phyloP scores from a whole-genome alignment of 2,329 filamentous ascomycete genomes.

The Fusarium burgessii region DNA sequence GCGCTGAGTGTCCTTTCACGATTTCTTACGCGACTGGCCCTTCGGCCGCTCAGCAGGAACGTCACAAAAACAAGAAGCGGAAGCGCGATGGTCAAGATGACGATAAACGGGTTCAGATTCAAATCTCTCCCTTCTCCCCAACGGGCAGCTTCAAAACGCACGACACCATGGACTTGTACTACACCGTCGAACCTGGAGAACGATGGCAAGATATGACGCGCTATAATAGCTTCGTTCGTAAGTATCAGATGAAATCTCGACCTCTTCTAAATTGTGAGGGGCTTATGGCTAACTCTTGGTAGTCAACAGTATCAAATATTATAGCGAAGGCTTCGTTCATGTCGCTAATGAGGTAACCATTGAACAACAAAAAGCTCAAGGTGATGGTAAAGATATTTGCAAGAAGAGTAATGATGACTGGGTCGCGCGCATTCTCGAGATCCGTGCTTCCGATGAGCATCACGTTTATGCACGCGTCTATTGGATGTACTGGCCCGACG shows the following conservation, averaged over 20 bases:
- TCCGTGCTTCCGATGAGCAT: slow-evolving; percentile 75
- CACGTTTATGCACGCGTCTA: slow-evolving; percentile 56
- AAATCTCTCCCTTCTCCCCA: slow-evolving; percentile 66
- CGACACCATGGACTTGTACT: slow-evolving; percentile 66
- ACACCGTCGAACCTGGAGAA: slow-evolving; percentile 63
- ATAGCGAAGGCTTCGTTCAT: slow-evolving; percentile 68
- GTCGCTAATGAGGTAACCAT: slow-evolving; percentile 69
- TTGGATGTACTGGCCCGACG: slow-evolving; percentile 82
- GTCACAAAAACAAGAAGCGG: slow-evolving; percentile 25
- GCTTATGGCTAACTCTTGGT: slow-evolving; percentile 23
- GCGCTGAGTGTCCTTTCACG: slow-evolving; percentile 68
- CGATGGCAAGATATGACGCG: slow-evolving; percentile 69
- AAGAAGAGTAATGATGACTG: slow-evolving; percentile 63
- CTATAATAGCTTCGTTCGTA: slow-evolving; percentile 71
- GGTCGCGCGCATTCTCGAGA: slow-evolving; percentile 82
- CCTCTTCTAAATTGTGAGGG: slow-evolving; percentile 22
- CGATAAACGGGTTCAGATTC: slow-evolving; percentile 59
- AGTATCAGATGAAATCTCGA: slow-evolving; percentile 48
- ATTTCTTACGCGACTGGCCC: slow-evolving; percentile 51
- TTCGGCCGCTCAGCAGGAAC: slow-evolving; percentile 49
- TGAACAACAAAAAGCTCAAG: slow-evolving; percentile 58
- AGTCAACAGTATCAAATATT: slow-evolving; percentile 71
- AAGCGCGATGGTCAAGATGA: slow-evolving; percentile 62
- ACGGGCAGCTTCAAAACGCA: slow-evolving; percentile 65
- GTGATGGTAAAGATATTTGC: slow-evolving; percentile 54